Conservation (phyloP, 352 stramenopile genomes). For the Saprolegnia parasitica region DNA sequence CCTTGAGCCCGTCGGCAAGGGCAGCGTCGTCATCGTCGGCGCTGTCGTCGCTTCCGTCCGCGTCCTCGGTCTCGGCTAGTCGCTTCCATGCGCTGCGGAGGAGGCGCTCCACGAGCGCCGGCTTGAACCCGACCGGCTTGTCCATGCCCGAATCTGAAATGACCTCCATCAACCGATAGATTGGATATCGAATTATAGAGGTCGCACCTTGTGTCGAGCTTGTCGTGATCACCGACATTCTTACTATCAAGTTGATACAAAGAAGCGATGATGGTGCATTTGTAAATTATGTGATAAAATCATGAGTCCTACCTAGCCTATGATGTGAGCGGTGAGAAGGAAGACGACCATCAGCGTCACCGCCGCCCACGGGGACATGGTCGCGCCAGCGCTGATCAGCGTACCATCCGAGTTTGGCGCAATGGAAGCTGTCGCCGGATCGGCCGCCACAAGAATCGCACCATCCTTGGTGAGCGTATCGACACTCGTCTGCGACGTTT, state of each 20-base stretch:
- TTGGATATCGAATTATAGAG: too few relatives aligned
- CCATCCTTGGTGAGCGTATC: slow-evolving; percentile 1
- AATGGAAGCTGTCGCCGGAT: too few relatives aligned
- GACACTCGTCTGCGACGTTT: slow-evolving; percentile 6
- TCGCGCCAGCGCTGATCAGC: too few relatives aligned
- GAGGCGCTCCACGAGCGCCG: slow-evolving; percentile 22
- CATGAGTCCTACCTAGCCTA: too few relatives aligned
- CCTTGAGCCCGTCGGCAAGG: slow-evolving; percentile 12
- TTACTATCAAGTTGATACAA: neutral
- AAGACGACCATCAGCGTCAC: neutral
- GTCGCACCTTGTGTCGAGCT: too few relatives aligned
- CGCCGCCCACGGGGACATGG: too few relatives aligned
- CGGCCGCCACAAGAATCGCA: neutral
- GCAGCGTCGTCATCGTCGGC: slow-evolving; percentile 16
- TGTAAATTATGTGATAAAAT: too few relatives aligned
- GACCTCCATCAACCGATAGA: too few relatives aligned
- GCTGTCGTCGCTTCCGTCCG: slow-evolving; percentile 1
- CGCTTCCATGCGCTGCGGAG: slow-evolving; percentile 19
- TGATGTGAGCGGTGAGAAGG: neutral
- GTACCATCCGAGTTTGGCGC: too few relatives aligned
- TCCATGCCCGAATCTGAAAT: neutral
- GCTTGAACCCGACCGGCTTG: slow-evolving; percentile 7
- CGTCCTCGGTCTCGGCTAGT: neutral
- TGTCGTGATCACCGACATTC: too few relatives aligned
- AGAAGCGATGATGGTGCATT: neutral